Base-by-base conservation (phyloP, 306 rosid species). In the Heteromeles arbutifolia region DNA sequence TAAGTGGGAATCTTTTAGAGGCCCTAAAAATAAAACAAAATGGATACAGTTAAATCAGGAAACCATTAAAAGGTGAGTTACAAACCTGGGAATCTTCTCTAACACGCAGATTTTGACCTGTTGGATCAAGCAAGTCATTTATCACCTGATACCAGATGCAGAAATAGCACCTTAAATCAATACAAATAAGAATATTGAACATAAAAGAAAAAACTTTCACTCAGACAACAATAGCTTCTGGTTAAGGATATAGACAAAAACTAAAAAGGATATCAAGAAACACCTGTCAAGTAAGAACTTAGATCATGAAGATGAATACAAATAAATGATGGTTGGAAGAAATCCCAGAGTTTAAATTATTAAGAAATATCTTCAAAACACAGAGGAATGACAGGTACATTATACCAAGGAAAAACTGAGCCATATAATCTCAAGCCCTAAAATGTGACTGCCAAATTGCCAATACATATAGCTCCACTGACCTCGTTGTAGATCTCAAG, bases 401-500 rank as follows among this genome's bases (percentile, higher is more conserved):
- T 41, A 25, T 6, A 59, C 31, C 26, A 22, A 18, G 48, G 21
- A 65, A 65, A 59, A 13, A 65, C 41, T 13, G 22, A 28, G n/a
- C 28, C 28, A 50, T 31, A 65, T 19, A 73, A 37, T 50, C 37
- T 31, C 19, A 31, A 15, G 62, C 56, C 61, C 69, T 18, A 50
- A 52, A 54, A 37, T 4, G 68, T 64, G 66, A 72, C 65, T 68
- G 7, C 59, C 63, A 25, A 52, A 72, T 57, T 68, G 7, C 59
- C 63, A 25, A 52, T 32, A 31, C 17, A 7, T 25, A 61, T 24
- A n/a, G 45, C 43, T 59, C 53, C 37, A 79, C 84, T 80, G 69
- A 95, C 99, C 97, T 96, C 99, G 45, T 96, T 96, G 80, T 96
- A 96, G 80, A 96, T 96, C 86, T 96, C 99, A 74, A 96, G 89